Conservation (phyloP, 192 early-diverging fungal species). For the Backusella psychrophila region DNA sequence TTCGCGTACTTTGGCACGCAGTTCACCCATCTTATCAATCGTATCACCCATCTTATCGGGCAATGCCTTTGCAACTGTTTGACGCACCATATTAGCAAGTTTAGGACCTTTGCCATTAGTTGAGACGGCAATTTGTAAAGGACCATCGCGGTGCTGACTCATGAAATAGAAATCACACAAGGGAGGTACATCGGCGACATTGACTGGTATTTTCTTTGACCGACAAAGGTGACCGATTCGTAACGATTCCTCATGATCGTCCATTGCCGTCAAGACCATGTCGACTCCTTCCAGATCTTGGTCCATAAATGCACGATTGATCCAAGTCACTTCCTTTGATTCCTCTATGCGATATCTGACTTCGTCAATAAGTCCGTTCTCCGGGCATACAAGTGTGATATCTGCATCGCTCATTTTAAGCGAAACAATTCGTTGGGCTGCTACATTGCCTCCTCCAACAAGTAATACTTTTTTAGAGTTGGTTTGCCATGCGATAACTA, state of each 20-base stretch:
- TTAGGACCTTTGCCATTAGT: slow-evolving; percentile 88
- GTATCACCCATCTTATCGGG: slow-evolving; percentile 65
- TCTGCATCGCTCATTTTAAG: slow-evolving; percentile 77
- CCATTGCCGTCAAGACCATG: slow-evolving; percentile 73
- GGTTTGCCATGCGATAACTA: slow-evolving; percentile 83
- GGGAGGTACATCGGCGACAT: slow-evolving; percentile 89
- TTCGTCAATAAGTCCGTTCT: slow-evolving; percentile 59
- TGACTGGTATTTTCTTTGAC: slow-evolving; percentile 77
- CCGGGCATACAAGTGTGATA: slow-evolving; percentile 76
- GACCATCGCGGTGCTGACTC: slow-evolving; percentile 77
- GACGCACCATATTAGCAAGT: slow-evolving; percentile 79
- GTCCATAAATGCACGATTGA: slow-evolving; percentile 52
- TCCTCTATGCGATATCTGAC: slow-evolving; percentile 57
- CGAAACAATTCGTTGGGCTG: slow-evolving; percentile 79
- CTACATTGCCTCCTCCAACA: slow-evolving; percentile 85
- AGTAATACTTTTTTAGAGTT: slow-evolving; percentile 77
- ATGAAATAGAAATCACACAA: slow-evolving; percentile 95
- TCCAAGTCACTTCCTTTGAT: slow-evolving; percentile 50
- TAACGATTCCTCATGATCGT: slow-evolving; percentile 67
- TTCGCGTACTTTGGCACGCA: slow-evolving; percentile 62
- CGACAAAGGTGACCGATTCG: slow-evolving; percentile 66
- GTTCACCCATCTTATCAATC: slow-evolving; percentile 65
- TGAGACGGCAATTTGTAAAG: slow-evolving; percentile 87
- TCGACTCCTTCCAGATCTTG: slow-evolving; percentile 50
- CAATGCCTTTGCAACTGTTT: slow-evolving; percentile 59